These are phyloP conservation scores for Cryptococcus sp. DNA, from an alignment of 1,284 basidiomycete species.

Conservation along the genomic window DNA sequence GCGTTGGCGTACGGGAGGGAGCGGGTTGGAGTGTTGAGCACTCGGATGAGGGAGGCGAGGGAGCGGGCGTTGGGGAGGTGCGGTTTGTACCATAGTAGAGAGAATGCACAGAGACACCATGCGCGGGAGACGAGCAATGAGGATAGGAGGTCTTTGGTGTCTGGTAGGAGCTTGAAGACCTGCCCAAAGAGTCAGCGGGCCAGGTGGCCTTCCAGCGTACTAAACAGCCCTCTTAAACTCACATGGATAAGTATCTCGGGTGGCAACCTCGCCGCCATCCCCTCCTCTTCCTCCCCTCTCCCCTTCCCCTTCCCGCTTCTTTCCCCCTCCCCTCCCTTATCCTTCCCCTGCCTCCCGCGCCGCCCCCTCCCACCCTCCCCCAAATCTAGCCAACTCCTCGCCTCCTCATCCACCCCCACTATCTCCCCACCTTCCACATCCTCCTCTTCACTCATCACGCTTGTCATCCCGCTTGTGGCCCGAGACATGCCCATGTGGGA, in stretches of 20 bases:
- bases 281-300: slow-evolving; percentile 4
- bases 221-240: slow-evolving; percentile 9
- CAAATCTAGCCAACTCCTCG: slow-evolving; percentile 12
- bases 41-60: slow-evolving; percentile 29
- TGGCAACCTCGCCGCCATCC: slow-evolving; percentile 58
- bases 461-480: slow-evolving; percentile 18
- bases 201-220: background rate
- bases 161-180: slow-evolving; percentile 79
- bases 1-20: slow-evolving; percentile 86
- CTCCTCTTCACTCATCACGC: slow-evolving; percentile 25
- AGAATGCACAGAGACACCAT: slow-evolving; percentile 95
- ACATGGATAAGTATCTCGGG: slow-evolving; percentile 71
- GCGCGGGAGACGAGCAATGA: slow-evolving; percentile 78
- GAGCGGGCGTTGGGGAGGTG: slow-evolving; percentile 61
- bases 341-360: background rate
- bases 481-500: too few relatives aligned
- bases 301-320: slow-evolving; percentile 13
- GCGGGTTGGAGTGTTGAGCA: slow-evolving; percentile 48
- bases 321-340: slow-evolving; percentile 12
- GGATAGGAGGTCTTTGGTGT: slow-evolving; percentile 67
- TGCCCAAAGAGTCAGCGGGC: slow-evolving; percentile 48
- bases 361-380: slow-evolving; percentile 10
- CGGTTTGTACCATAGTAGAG: slow-evolving; percentile 93
- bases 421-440: slow-evolving; percentile 11
- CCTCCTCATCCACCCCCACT: slow-evolving; percentile 9